Percentiles rank a stretch among this genome's conserved stretches.
These are phyloP conservation scores for Trichomonas tenax DNA, from an alignment of 208 protist genomes.

Conservation along the genomic window DNA sequence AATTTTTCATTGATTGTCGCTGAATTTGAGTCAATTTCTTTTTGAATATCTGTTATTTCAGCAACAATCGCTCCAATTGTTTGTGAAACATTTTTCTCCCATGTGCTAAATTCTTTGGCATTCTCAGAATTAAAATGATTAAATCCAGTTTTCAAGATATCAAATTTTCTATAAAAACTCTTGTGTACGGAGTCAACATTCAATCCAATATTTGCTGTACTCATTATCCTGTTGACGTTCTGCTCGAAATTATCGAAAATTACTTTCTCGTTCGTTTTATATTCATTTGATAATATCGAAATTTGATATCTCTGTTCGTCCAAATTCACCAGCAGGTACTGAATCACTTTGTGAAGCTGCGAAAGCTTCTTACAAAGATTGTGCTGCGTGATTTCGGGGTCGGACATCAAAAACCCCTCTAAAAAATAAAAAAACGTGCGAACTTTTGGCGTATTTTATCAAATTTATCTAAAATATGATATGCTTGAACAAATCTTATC, in stretches of 20 bases:
- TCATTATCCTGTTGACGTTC: neutral
- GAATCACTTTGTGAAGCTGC: neutral
- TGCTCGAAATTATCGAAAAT: neutral
- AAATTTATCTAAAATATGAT: too few relatives aligned
- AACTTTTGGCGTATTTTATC: neutral
- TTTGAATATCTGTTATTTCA: neutral
- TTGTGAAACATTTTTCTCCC: neutral
- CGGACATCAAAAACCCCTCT: neutral
- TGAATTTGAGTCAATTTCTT: neutral
- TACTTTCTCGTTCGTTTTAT: neutral
- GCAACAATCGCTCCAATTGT: neutral
- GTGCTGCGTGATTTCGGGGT: neutral
- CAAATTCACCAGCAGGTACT: neutral
- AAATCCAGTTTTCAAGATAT: neutral
- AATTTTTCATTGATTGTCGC: neutral
- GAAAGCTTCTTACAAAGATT: neutral
- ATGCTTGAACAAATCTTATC: too few relatives aligned
- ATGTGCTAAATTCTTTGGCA: neutral
- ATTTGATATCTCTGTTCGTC: neutral
- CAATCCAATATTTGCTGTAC: neutral
- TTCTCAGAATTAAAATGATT: neutral
- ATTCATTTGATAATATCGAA: neutral
- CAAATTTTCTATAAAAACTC: neutral
- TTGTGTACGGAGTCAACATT: neutral
- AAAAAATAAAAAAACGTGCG: neutral